Conservation (phyloP, 805 yeast genomes). For the Metschnikowia aberdeeniae region DNA sequence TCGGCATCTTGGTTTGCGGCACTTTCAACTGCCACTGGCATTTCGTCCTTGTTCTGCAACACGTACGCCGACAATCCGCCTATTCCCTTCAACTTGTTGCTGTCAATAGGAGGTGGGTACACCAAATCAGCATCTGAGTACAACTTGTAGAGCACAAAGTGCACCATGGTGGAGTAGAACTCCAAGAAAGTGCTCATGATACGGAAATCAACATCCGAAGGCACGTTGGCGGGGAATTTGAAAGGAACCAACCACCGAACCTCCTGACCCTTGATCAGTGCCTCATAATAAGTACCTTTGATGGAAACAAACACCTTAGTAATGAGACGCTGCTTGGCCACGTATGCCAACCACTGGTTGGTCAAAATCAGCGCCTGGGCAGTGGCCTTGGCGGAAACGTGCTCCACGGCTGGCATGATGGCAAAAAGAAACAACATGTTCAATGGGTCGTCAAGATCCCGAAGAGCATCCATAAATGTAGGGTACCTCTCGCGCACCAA, state of each 20-base stretch:
- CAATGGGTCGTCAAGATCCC: conserved; percentile 93
- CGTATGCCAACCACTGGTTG: conserved; percentile 93
- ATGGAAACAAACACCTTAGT: conserved; percentile 92
- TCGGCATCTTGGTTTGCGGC: conserved; percentile 19
- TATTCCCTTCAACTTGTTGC: conserved; percentile 68
- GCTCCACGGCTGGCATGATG: conserved; percentile 90
- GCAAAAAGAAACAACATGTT: conserved; percentile 93
- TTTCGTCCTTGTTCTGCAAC: conserved; percentile 47
- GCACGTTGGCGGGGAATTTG: conserved; percentile 94
- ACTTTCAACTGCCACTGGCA: conserved; percentile 10
- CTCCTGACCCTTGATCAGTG: conserved; percentile 84
- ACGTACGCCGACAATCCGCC: conserved; percentile 88
- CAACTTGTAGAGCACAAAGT: conserved; percentile 79
- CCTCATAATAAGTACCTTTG: conserved; percentile 96
- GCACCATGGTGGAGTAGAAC: conserved; percentile 87
- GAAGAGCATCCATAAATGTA: conserved; percentile 81
- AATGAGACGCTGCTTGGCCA: conserved; percentile 77
- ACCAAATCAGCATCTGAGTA: conserved; percentile 81
- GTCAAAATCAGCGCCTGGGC: conserved; percentile 81
- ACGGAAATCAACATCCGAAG: conserved; percentile 90
- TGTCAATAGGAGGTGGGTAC: conserved; percentile 86
- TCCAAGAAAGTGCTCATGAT: conserved; percentile 96
- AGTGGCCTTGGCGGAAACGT: conserved; percentile 75
- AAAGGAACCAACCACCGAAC: conserved; percentile 95
- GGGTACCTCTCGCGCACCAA: conserved; percentile 95